Conservation (phyloP, 192 early-diverging fungal species). For the Backusella sp. region DNA sequence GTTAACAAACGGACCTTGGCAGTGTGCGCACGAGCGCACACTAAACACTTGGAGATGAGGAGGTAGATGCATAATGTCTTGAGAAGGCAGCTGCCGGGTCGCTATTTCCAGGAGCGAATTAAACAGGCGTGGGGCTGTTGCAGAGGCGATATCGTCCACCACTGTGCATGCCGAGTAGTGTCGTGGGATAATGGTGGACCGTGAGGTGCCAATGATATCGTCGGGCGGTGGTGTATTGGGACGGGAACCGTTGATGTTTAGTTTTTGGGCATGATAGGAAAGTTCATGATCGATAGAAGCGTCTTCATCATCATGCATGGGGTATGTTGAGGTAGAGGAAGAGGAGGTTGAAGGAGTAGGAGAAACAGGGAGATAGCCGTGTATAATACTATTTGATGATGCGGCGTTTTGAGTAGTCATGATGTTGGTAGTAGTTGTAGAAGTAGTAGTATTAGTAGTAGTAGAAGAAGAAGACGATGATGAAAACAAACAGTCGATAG, state of each 20-base stretch:
- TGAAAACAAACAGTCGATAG: not conserved
- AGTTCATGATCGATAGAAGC: conserved; percentile 36
- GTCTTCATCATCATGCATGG: conserved; percentile 25
- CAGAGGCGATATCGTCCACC: not conserved
- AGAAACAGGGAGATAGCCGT: not conserved
- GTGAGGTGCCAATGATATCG: not conserved
- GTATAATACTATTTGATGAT: no score
- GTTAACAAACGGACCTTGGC: conserved; percentile 43
- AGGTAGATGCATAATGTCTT: not conserved
- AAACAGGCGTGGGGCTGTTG: conserved; percentile 21
- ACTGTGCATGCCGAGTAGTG: not conserved
- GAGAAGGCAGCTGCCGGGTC: conserved; percentile 29
- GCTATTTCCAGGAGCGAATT: conserved; percentile 47
- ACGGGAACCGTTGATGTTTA: conserved; percentile 26
- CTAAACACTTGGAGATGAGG: not conserved
- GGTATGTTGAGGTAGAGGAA: not conserved
- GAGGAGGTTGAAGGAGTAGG: not conserved
- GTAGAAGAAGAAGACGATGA: not conserved
- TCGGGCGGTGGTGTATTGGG: not conserved
- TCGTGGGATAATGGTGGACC: not conserved
- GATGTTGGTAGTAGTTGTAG: not conserved
- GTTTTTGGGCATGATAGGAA: conserved; percentile 30
- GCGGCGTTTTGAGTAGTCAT: no score
- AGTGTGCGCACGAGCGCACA: conserved; percentile 20
- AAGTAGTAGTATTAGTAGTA: no score